These are phyloP conservation scores for Boletus pseudo-olivaceus DNA, from an alignment of 768 basidiomycete genomes.

Conservation along the genomic window DNA sequence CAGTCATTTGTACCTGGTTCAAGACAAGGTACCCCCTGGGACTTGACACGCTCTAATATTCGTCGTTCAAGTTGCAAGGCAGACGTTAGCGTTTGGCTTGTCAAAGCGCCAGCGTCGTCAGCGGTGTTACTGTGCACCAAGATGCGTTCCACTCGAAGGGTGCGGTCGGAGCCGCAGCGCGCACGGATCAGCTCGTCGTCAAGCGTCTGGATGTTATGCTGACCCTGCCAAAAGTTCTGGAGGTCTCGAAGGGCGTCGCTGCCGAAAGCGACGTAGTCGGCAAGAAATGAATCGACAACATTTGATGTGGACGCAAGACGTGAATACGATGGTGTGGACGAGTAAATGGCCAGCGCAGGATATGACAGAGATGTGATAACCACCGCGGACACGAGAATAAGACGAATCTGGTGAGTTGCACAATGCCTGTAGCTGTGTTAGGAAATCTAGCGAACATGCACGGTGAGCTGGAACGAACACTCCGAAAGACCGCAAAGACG, in stretches of 20 bases:
- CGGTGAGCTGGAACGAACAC: slow-evolving; percentile 51
- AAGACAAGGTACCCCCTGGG: slow-evolving; percentile 50
- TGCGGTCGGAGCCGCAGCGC: slow-evolving; percentile 64
- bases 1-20: slow-evolving; percentile 52
- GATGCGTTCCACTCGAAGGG: slow-evolving; percentile 74
- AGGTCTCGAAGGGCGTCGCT: slow-evolving; percentile 60
- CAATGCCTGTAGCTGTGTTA: slow-evolving; percentile 58
- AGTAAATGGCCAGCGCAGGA: slow-evolving; percentile 84
- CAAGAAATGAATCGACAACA: slow-evolving; percentile 62
- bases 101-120: slow-evolving; percentile 49
- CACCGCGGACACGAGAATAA: slow-evolving; percentile 82
- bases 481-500: slow-evolving; percentile 72
- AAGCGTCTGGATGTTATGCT: slow-evolving; percentile 58
- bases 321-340: slow-evolving; percentile 65
- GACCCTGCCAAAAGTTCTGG: slow-evolving; percentile 66
- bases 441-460: background rate
- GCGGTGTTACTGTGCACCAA: slow-evolving; percentile 54
- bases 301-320: slow-evolving; percentile 48
- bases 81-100: slow-evolving; percentile 57
- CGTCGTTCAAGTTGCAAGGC: slow-evolving; percentile 61
- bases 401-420: slow-evolving; percentile 84
- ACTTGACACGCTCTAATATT: slow-evolving; percentile 45
- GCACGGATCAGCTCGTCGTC: slow-evolving; percentile 71
- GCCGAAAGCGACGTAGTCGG: slow-evolving; percentile 49
- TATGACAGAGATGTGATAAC: slow-evolving; percentile 89